Conservation (phyloP, 805 yeast species). For the Starmerella cellae region DNA sequence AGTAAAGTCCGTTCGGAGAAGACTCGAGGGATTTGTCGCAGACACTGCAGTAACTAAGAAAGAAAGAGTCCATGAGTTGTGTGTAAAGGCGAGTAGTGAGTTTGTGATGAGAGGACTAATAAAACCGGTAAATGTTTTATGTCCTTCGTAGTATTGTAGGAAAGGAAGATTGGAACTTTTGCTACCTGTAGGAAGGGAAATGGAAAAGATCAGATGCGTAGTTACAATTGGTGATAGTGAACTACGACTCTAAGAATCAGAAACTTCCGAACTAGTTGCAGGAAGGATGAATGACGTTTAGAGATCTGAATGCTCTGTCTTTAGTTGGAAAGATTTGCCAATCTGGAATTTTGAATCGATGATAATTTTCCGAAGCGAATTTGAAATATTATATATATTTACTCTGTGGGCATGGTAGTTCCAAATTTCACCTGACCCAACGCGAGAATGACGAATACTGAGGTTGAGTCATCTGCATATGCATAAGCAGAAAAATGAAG, state of each 20-base stretch:
- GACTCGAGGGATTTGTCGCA: conserved; percentile 26
- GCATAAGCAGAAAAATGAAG: background rate
- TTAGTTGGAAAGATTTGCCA: no score
- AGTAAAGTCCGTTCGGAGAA: conserved; percentile 22
- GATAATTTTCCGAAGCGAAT: no score
- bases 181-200: no score
- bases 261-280: no score
- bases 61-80: conserved; percentile 17
- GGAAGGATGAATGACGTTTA: background rate
- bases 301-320: background rate
- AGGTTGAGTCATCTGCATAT: conserved; percentile 10
- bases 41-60: conserved; percentile 27
- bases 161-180: no score
- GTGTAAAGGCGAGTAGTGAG: no score
- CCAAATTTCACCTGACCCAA: conserved; percentile 8
- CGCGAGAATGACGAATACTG: conserved; percentile 15
- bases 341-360: no score
- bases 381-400: background rate
- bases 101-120: no score
- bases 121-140: no score
- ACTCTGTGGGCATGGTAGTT: background rate
- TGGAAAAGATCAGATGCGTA: background rate
- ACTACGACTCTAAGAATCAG: no score
- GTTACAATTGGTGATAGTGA: no score
- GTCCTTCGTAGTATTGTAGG: no score